These are phyloP conservation scores for Paraglomus occultum DNA, from an alignment of 192 early-diverging fungal species.

Conservation along the genomic window DNA sequence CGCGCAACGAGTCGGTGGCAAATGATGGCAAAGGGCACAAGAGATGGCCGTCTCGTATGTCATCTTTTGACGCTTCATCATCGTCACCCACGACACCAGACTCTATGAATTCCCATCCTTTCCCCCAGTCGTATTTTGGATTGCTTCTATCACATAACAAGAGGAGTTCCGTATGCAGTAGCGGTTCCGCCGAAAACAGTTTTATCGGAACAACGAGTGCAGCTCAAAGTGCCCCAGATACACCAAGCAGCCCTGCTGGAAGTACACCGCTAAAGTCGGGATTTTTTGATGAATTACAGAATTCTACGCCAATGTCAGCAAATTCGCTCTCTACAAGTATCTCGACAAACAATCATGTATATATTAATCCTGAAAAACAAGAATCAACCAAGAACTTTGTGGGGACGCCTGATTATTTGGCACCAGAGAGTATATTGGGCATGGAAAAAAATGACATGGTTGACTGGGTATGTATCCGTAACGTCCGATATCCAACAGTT, in stretches of 20 bases:
- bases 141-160: slow-evolving; percentile 43
- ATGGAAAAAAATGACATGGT: slow-evolving; percentile 80
- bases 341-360: not conserved
- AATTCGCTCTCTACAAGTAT: slow-evolving; percentile 9
- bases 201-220: slow-evolving; percentile 14
- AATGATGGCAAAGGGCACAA: not conserved
- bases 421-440: slow-evolving; percentile 84
- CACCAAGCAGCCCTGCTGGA: too few relatives aligned
- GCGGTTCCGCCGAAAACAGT: slow-evolving; percentile 26
- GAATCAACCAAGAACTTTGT: slow-evolving; percentile 58
- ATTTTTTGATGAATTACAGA: too few relatives aligned
- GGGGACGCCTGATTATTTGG: slow-evolving; percentile 89
- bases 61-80: slow-evolving; percentile 30
- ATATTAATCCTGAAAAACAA: slow-evolving; percentile 42
- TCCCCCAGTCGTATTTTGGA: slow-evolving; percentile 37
- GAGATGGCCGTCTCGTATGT: slow-evolving; percentile 25
- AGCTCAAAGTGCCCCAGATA: not conserved
- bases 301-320: too few relatives aligned
- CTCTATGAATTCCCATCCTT: slow-evolving; percentile 32
- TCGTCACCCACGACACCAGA: slow-evolving; percentile 37
- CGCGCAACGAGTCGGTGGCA: slow-evolving; percentile 44
- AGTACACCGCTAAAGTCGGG: too few relatives aligned
- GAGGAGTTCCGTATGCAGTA: slow-evolving; percentile 36
- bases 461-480: slow-evolving; percentile 71
- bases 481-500: not conserved